Evolutionary conservation across 140 eudicot species (phyloP).

Genomic region (Flaveria floridana): DNA sequence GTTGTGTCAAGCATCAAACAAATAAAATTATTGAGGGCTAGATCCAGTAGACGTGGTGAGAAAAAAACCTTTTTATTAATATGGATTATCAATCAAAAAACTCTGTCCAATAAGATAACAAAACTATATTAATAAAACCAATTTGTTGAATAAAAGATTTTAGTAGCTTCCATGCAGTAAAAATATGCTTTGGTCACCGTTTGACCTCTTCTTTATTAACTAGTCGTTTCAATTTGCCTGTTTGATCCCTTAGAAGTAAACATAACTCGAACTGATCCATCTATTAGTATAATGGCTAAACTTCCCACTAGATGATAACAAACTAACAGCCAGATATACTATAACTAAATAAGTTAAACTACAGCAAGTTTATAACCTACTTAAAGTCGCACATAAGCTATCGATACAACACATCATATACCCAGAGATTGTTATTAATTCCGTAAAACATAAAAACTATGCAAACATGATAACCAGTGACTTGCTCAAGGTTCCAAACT

Average conservation of each 20-base stretch:
- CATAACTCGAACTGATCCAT: neutral
- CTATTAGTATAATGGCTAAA: neutral
- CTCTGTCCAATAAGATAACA: neutral
- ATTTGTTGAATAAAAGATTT: neutral
- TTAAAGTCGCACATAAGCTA: neutral
- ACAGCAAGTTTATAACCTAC: neutral
- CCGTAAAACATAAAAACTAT: neutral
- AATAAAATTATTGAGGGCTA: neutral
- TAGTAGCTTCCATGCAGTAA: neutral
- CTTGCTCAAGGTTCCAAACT: neutral
- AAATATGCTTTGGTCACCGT: neutral
- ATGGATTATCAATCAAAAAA: neutral
- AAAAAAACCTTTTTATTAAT: neutral
- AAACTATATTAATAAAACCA: neutral
- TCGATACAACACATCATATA: neutral
- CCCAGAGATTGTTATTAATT: neutral
- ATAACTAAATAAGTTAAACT: neutral
- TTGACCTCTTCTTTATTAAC: neutral
- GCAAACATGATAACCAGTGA: conserved; percentile 8
- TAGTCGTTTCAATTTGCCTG: neutral
- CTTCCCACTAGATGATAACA: conserved; percentile 3
- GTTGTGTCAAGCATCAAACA: neutral
- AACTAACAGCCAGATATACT: conserved; percentile 10
- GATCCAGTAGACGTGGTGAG: neutral
- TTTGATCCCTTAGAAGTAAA: neutral